These are phyloP conservation scores for Filobasidium floriforme DNA, from an alignment of 768 basidiomycete species.

Conservation along the genomic window DNA sequence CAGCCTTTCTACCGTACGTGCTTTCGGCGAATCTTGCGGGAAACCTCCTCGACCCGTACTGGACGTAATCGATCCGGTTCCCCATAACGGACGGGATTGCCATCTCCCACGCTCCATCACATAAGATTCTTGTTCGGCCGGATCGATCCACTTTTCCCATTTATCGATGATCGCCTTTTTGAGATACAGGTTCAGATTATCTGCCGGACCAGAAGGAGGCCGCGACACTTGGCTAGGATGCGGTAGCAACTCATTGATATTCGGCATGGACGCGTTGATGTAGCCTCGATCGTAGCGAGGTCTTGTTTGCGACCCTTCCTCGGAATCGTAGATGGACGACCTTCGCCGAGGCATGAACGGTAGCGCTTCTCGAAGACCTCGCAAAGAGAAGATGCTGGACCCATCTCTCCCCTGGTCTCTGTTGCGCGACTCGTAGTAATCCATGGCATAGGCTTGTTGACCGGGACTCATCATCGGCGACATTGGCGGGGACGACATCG, in stretches of 20 bases:
- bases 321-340: background rate
- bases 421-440: background rate
- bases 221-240: background rate
- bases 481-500: background rate
- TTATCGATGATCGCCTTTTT: constrained; percentile 11
- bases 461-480: background rate
- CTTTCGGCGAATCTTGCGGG: background rate
- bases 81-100: constrained; percentile 13
- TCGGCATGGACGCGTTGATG: background rate
- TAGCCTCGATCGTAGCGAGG: background rate
- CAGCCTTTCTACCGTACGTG: background rate
- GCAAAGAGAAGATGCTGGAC: background rate
- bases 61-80: background rate
- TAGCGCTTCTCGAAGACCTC: background rate
- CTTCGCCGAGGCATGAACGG: background rate
- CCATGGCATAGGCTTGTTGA: background rate
- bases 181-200: constrained; percentile 21
- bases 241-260: constrained; percentile 5
- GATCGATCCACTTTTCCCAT: constrained; percentile 25
- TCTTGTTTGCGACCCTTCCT: background rate
- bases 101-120: constrained; percentile 5
- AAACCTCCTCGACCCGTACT: background rate
- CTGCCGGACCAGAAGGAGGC: constrained; percentile 10
- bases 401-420: background rate
- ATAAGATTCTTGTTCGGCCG: background rate